Conservation (phyloP, 306 rosid genomes). For the Hippophae gyantsensis region DNA sequence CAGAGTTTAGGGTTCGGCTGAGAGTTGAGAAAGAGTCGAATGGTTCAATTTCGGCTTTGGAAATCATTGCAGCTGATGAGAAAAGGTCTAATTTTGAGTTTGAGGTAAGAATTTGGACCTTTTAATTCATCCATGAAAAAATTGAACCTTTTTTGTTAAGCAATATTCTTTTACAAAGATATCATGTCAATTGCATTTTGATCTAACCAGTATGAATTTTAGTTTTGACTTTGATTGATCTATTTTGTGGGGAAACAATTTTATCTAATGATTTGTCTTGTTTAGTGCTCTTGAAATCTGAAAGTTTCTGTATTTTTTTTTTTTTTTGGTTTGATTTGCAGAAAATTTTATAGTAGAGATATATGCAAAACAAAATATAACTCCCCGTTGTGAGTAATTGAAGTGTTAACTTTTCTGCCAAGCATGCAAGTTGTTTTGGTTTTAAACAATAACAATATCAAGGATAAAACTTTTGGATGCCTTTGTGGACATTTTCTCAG, state of each 20-base stretch:
- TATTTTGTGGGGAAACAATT: not conserved
- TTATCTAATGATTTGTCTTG: not conserved
- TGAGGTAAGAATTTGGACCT: constrained; percentile 36
- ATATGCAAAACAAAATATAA: too few species aligned
- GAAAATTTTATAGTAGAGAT: too few species aligned
- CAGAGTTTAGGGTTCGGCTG: constrained; percentile 16
- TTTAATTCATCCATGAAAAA: not conserved
- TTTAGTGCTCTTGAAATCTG: not conserved
- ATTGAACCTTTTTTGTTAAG: not conserved
- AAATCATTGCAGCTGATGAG: constrained; percentile 56
- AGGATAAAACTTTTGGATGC: not conserved
- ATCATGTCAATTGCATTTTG: not conserved
- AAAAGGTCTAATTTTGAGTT: constrained; percentile 61
- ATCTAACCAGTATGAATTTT: too few species aligned
- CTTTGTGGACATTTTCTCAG: not conserved
- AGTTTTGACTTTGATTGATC: too few species aligned
- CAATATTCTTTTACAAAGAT: not conserved
- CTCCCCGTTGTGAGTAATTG: too few species aligned
- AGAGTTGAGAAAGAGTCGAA: constrained; percentile 20
- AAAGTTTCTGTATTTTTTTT: not conserved
- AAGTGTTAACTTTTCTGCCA: not conserved
- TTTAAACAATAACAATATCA: not conserved
- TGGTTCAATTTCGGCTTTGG: constrained; percentile 31
- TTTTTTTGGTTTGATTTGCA: not conserved
- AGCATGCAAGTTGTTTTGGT: not conserved